Base-by-base conservation (phyloP, 176 grass and related monocot genomes). In the Carex pumila region DNA sequence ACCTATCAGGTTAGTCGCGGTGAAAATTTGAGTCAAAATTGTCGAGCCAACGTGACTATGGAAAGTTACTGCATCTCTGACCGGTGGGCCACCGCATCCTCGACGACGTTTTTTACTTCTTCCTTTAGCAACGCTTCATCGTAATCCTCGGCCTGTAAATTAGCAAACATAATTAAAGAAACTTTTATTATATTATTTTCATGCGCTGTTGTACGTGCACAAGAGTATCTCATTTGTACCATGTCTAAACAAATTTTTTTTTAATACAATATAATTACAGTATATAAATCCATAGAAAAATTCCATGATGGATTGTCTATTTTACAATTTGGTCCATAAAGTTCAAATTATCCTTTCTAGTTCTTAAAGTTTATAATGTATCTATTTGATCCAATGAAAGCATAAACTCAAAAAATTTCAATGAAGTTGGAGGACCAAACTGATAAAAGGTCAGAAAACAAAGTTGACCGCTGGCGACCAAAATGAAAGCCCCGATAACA, bases 41-140 rank as follows among this genome's bases (percentile, higher is more conserved):
- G 86, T 71, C 52, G 86, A 85, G 81, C 90, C 77, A 70, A 61
- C 43, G 0, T 36, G 83, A 65, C 66, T 87, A 74, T 32, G 82
- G 65, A 18, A 73, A 84, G 90, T 57, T 72, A 66, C 10, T 55
- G 36, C 1, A 53, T 62, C 7, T 62, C 21, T 61, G 84, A 11
- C 15, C 43, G 36, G 65, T 30, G 7, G 29, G 30, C 36, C 86
- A 79, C 54, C 5, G 71, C 84, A 71, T 79, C 84, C 70, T 90
- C 71, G 7, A 93, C 84, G 8, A 71, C 92, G 82, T 86, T 90
- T 83, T 30, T 58, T 67, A 94, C 84, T 68, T 84, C 87, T 91
- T 98, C 92, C 87, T 90, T 85, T 11, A 98, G 85, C 18, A 72
- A 87, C 37, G 67, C 39, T 72, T 89, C 92, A 57, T 90, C 56